These are phyloP conservation scores for Lactarius sp. DNA, from an alignment of 768 basidiomycete species.

Conservation along the genomic window DNA sequence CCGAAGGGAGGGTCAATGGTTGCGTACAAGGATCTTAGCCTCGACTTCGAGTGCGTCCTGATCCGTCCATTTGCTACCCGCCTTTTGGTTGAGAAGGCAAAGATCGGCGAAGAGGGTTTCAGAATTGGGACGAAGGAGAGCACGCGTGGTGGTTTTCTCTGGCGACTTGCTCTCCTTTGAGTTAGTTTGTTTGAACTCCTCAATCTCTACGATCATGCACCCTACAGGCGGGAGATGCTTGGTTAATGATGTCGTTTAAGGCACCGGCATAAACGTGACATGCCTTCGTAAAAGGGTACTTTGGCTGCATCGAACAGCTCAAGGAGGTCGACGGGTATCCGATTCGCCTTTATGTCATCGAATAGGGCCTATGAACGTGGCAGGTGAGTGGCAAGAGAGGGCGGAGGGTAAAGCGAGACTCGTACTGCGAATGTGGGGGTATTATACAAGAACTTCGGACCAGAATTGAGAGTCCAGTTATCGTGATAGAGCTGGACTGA, in stretches of 20 bases:
- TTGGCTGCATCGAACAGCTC: conserved; percentile 70
- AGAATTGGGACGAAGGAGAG: conserved; percentile 70
- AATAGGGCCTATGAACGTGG: conserved; percentile 54
- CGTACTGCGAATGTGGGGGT: conserved; percentile 57
- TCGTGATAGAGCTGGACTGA: conserved; percentile 73
- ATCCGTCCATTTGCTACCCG: conserved; percentile 61
- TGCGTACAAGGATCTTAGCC: conserved; percentile 63
- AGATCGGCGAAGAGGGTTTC: conserved; percentile 80
- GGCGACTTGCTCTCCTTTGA: conserved; percentile 55
- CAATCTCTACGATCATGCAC: conserved; percentile 79
- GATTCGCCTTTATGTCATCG: conserved; percentile 76
- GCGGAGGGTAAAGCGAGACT: conserved; percentile 16
- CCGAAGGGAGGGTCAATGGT: background rate
- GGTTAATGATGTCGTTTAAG: background rate
- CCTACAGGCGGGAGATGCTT: conserved; percentile 40
- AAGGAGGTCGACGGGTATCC: conserved; percentile 83
- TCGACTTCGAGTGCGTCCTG: conserved; percentile 68
- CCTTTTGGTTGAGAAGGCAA: conserved; percentile 58
- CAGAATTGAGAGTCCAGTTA: conserved; percentile 77
- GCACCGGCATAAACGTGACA: conserved; percentile 25
- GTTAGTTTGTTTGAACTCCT: conserved; percentile 65
- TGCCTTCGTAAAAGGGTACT: conserved; percentile 83
- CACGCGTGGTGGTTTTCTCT: conserved; percentile 37
- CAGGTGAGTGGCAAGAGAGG: conserved; percentile 6
- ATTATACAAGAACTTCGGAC: conserved; percentile 77